Conservation (phyloP, 371 early-diverging fungal genomes). For the Saksenaea oblongispora region DNA sequence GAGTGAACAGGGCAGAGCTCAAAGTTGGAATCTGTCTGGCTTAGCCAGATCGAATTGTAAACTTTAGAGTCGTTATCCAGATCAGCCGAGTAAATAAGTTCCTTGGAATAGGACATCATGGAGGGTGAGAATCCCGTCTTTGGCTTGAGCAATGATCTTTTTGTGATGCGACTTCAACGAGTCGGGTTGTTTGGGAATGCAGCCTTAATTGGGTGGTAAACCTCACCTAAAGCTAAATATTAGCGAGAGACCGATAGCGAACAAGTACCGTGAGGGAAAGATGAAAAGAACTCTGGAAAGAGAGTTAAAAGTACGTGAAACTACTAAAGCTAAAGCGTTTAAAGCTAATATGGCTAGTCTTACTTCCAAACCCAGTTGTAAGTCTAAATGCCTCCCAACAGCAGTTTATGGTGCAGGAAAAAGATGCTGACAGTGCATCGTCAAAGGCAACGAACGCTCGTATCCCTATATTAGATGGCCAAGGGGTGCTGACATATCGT, state of each 20-base stretch:
- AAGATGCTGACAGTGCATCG: no score
- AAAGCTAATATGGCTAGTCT: no score
- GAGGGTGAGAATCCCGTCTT: slow-evolving; percentile 50
- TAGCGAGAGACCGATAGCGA: slow-evolving; percentile 75
- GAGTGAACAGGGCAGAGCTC: no score
- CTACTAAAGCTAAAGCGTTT: no score
- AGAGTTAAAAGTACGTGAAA: not conserved
- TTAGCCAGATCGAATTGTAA: slow-evolving; percentile 38
- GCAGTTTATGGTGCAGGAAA: no score
- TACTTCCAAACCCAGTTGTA: no score
- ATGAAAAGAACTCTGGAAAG: slow-evolving; percentile 54
- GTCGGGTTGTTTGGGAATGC: slow-evolving; percentile 52
- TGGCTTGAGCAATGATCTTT: slow-evolving; percentile 23
- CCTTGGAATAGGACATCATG: slow-evolving; percentile 56
- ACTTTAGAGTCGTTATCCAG: slow-evolving; percentile 42
- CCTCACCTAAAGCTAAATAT: slow-evolving; percentile 74
- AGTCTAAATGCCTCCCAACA: no score
- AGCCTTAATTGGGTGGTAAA: slow-evolving; percentile 64
- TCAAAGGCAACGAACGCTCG: no score
- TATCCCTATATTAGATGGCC: no score
- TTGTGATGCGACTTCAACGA: slow-evolving; percentile 47
- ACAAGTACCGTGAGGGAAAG: slow-evolving; percentile 80
- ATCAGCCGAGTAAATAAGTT: slow-evolving; percentile 36
- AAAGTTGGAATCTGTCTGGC: slow-evolving; percentile 38
- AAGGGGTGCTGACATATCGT: no score